Evolutionary conservation across 495 filamentous ascomycete species (phyloP), one percentile per base, ranked within the genome.

Genomic region (Talaromyces borbonicus): DNA sequence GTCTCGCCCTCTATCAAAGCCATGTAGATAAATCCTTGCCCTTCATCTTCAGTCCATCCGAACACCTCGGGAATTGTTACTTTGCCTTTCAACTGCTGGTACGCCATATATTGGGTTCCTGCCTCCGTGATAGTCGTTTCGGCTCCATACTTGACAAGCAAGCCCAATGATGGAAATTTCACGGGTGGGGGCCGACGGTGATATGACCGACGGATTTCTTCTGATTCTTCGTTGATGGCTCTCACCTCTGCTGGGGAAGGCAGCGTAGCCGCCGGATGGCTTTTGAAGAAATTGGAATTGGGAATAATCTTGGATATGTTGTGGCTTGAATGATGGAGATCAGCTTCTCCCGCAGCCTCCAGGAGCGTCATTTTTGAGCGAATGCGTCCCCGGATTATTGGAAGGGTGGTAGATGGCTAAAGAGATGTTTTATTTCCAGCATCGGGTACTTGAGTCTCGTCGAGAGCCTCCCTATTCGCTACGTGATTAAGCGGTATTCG

Each of bases 1-100:
- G 61, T 60, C 18, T 55, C 60, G 16, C 67, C 68, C 29, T 57
- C 35, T 19, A 74, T 57, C 42, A 67, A 50, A 48, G 68, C 51
- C 70, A 73, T 73, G 44, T 72, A 73, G 36, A 72, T 65, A 54
- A 74, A 75, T 11, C 52, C 52, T 41, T 61, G 54, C 35, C 63
- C 52, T 23, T 52, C 56, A 46, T 73, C 67, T 41, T 54, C 56
- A 14, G 58, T 52, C 69, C 69, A 72, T 20, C 65, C 68, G 53
- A 65, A 73, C 5, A 75, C 54, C 47, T 73, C 66, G 8, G 70
- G 69, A 16, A 70, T 56, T 30, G 68, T 69, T 22, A 71, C 60
- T 49, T 30, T 14, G 39, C 54, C 52, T 31, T 56, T 48, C 43
- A 71, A 49, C 16, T 57, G 25, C 26, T 55, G 52, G 49, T 56